Base-by-base conservation (phyloP, 2,329 filamentous ascomycete species). In the Paraphoma chrysanthemicola region DNA sequence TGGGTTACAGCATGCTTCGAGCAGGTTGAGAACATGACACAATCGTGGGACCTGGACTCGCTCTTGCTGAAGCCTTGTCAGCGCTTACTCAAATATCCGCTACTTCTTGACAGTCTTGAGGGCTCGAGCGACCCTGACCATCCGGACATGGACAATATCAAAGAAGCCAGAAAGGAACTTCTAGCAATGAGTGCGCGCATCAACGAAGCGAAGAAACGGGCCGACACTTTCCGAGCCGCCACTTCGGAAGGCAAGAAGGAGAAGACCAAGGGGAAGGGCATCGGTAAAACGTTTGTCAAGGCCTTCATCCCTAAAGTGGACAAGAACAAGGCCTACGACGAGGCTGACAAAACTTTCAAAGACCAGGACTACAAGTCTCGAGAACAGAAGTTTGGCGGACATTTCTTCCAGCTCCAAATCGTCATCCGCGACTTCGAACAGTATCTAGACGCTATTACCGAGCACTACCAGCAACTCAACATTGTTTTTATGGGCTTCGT, bases 1-100 rank as follows among this genome's bases (percentile, higher is more conserved):
- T 99, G 95, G 95, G 83, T 98, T 47, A 90, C 90, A 56, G 94
- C 97, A 76, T 99, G 95, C 77, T 93, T 95, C 70, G 88, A 92
- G 66, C 93, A 94, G 70, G 93, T 94, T 11, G 91, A 92, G 66
- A 95, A 97, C 73, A 84, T 99, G 61, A 99, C 95, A 0, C 88
- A 89, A 28, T 94, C 95, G 0, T 99, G 95, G 95, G 91, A 96
- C 75, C 78, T 99, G 58, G 93, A 97, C 75, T 96, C 95, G 0
- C 82, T 99, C n/a, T 85, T 99, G 17, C 94, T 99, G 72, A 99
- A 99, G 77, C 95, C 95, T 1, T 93, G 96, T 75, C 95, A 99
- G 78, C 88, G 95, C 46, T 89, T 98, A 60, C 89, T 94, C 33
- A 97, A 97, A 71, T 99, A 98, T 71, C 93, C 93, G 3, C 88